Evolutionary conservation across 1,139 yeast species (phyloP).

Genomic region (Zygoascus meyerae): DNA sequence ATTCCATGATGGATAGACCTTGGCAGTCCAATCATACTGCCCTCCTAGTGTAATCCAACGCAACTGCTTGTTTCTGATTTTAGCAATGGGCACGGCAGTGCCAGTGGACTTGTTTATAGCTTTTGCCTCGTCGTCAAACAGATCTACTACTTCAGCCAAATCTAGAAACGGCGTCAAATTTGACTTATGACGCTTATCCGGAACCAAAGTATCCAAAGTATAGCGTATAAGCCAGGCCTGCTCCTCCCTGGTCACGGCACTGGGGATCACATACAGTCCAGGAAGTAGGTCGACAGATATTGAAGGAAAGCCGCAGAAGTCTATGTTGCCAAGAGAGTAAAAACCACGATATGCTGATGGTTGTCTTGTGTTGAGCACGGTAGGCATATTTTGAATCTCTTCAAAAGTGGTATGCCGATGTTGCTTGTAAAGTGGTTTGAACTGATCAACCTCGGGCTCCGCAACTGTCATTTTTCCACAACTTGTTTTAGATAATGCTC

Average conservation of each 20-base stretch:
- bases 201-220: slow-evolving; percentile 32
- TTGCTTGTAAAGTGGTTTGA: slow-evolving; percentile 34
- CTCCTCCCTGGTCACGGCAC: slow-evolving; percentile 23
- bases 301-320: neutral
- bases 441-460: slow-evolving; percentile 13
- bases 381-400: slow-evolving; percentile 12
- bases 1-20: slow-evolving; percentile 37
- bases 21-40: slow-evolving; percentile 42
- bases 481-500: too few relatives aligned
- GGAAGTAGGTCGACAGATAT: slow-evolving; percentile 30
- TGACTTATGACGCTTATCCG: slow-evolving; percentile 31
- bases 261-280: slow-evolving; percentile 32
- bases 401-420: slow-evolving; percentile 24
- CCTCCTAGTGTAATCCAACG: slow-evolving; percentile 45
- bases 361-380: slow-evolving; percentile 13
- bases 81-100: slow-evolving; percentile 15
- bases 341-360: slow-evolving; percentile 10
- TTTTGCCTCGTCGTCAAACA: slow-evolving; percentile 11
- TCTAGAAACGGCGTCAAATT: slow-evolving; percentile 35
- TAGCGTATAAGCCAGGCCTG: slow-evolving; percentile 31
- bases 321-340: slow-evolving; percentile 8
- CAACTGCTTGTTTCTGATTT: slow-evolving; percentile 28
- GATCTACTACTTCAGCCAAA: slow-evolving; percentile 21
- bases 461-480: too few relatives aligned
- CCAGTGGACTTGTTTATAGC: neutral